A percentile compares a stretch with the other conserved stretches of the same genome.
Evolutionary conservation across 257 asterid genomes (phyloP).

Genomic region (Forsythia viridissima): DNA sequence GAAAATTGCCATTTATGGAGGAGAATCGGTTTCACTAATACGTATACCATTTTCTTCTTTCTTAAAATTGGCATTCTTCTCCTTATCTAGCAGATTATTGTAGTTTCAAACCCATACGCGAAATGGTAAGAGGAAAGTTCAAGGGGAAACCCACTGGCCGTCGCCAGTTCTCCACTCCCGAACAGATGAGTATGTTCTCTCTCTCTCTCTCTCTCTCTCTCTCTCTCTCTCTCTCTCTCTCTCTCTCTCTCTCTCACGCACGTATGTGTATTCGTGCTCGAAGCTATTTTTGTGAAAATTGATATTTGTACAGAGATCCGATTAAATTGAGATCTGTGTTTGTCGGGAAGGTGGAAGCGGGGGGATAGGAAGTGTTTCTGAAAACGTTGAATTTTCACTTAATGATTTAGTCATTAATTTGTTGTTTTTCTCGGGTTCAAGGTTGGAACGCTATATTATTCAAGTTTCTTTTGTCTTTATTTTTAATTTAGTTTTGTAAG

Average conservation of each 20-base stretch:
- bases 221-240: background rate
- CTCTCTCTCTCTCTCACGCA: background rate
- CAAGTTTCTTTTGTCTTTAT: background rate
- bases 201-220: background rate
- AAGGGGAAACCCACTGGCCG: constrained; percentile 61
- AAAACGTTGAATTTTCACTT: background rate
- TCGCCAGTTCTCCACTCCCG: constrained; percentile 53
- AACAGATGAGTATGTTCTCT: constrained; percentile 42
- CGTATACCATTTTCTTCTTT: background rate
- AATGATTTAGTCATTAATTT: background rate
- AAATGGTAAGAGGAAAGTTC: constrained; percentile 55
- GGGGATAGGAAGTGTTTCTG: background rate
- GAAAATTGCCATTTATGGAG: background rate
- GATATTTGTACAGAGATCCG: background rate
- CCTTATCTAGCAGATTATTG: constrained; percentile 1
- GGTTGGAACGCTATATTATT: background rate
- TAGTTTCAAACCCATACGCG: background rate
- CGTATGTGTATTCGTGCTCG: background rate
- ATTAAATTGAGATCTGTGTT: background rate
- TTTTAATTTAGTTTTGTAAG: background rate
- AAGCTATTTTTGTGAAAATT: background rate
- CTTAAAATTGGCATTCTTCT: background rate
- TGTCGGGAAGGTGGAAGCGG: background rate
- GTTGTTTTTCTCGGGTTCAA: background rate
- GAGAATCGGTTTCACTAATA: background rate